Base-by-base conservation (phyloP, 2,329 filamentous ascomycete species). In the Orbilia ellipsospora region DNA sequence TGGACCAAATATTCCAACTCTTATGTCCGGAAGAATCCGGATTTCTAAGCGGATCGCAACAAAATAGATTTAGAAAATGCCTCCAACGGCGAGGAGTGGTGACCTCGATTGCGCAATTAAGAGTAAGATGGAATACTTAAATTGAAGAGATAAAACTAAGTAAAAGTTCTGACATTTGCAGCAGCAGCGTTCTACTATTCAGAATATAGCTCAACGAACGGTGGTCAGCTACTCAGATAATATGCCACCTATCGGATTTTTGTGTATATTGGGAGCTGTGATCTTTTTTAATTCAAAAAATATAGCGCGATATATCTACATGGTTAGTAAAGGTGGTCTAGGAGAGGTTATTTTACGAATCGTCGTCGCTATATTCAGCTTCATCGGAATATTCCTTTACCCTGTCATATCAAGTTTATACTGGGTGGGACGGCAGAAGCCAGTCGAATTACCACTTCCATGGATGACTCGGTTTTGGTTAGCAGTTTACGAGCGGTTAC, bases 21-120 rank as follows among this genome's bases (percentile, higher is more conserved):
- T 51, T 74, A 2, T 74, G 70, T 20, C 70, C 63, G 4, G 63
- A 68, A 7, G 63, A 74, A n/a, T 59, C 52, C 2, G 70, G 57
- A n/a, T n/a, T 63, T 5, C 31, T 68, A 40, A 20, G 20, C 4
- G 51, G 36, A 6, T 45, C 51, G 36, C 16, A 54, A 40, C 44
- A 26, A 12, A 64, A 13, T 16, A 55, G 63, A n/a, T 40, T 57
- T 13, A 54, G 18, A 18, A 60, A 40, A 5, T 74, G 70, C 26
- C 13, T 74, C 7, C 57, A 74, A 45, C 51, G 57, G 2, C 45
- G 64, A 48, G 50, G 16, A n/a, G n/a, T 20, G 0, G 0, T 44
- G 10, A n/a, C 51, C 10, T 52, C 64, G 2, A 28, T 62, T 6
- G 15, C 45, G 2, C 16, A 48, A 23, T 68, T 52, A 1, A 67